Percentiles rank a stretch among this genome's conserved stretches.
These are phyloP conservation scores for Solanum okadae DNA, from an alignment of 257 asterid species.

Conservation along the genomic window DNA sequence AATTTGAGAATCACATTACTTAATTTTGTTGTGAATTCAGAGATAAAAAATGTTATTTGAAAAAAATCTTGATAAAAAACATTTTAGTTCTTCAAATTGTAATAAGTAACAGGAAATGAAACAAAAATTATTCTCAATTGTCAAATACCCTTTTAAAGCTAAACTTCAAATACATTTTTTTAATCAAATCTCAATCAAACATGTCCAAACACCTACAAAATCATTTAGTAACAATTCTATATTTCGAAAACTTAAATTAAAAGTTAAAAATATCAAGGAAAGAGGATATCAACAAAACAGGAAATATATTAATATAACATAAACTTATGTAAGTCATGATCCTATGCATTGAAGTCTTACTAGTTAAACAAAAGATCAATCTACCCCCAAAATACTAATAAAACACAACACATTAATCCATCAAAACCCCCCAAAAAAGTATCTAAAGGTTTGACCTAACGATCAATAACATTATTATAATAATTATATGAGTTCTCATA, in stretches of 20 bases:
- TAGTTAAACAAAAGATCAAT: not conserved
- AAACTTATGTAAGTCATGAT: not conserved
- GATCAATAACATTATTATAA: not conserved
- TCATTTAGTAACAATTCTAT: not conserved
- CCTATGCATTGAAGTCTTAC: not conserved
- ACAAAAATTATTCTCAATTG: not conserved
- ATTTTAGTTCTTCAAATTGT: not conserved
- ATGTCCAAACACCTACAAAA: not conserved
- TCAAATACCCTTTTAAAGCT: not conserved
- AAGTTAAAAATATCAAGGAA: not conserved
- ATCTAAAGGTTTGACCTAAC: not conserved
- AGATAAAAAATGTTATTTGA: too few species aligned
- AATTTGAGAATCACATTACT: not conserved
- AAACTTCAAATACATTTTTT: not conserved
- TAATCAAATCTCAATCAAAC: not conserved
- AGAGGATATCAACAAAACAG: not conserved
- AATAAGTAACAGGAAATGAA: not conserved
- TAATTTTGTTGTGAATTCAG: not conserved
- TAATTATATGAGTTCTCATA: not conserved
- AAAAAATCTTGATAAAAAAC: not conserved
- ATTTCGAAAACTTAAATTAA: not conserved
- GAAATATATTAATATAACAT: not conserved
- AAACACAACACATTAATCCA: not conserved
- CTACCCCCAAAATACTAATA: not conserved
- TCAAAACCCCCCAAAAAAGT: not conserved